Conservation (phyloP, 2,329 filamentous ascomycete species). For the Pseudogymnoascus sp. region DNA sequence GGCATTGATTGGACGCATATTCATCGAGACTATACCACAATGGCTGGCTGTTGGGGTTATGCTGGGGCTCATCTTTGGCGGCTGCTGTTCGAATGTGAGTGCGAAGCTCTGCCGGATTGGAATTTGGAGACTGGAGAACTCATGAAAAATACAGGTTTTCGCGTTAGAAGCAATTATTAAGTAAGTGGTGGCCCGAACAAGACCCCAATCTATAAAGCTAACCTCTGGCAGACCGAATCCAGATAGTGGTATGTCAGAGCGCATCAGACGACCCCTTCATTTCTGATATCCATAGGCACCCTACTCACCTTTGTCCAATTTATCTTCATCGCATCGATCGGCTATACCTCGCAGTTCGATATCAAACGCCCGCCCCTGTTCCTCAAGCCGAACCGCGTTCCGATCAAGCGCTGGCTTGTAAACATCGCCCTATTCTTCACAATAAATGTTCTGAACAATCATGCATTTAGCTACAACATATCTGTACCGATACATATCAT, state of each 20-base stretch:
- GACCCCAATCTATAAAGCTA: neutral
- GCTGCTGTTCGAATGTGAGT: constrained; percentile 86
- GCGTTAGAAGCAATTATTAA: constrained; percentile 92
- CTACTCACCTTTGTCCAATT: constrained; percentile 88
- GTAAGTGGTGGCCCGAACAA: constrained; percentile 44
- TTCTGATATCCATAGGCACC: constrained; percentile 49
- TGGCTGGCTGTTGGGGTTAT: constrained; percentile 61
- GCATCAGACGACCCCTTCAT: neutral
- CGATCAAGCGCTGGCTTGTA: constrained; percentile 74
- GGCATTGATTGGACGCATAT: constrained; percentile 45
- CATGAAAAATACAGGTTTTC: constrained; percentile 62
- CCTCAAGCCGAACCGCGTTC: constrained; percentile 70
- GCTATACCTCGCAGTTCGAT: constrained; percentile 70
- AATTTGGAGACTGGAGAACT: constrained; percentile 15
- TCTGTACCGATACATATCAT: constrained; percentile 97
- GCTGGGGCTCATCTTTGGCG: constrained; percentile 84
- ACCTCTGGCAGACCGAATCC: constrained; percentile 61
- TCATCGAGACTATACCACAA: constrained; percentile 52
- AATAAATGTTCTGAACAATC: constrained; percentile 95
- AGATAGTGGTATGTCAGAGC: constrained; percentile 57
- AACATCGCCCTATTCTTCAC: constrained; percentile 88
- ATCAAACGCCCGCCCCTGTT: constrained; percentile 60
- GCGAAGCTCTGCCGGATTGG: constrained; percentile 5
- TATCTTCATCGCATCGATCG: constrained; percentile 70
- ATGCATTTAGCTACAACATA: constrained; percentile 94